Base-by-base conservation (phyloP, 805 yeast genomes). In the Vanderwaltozyma tropicalis region DNA sequence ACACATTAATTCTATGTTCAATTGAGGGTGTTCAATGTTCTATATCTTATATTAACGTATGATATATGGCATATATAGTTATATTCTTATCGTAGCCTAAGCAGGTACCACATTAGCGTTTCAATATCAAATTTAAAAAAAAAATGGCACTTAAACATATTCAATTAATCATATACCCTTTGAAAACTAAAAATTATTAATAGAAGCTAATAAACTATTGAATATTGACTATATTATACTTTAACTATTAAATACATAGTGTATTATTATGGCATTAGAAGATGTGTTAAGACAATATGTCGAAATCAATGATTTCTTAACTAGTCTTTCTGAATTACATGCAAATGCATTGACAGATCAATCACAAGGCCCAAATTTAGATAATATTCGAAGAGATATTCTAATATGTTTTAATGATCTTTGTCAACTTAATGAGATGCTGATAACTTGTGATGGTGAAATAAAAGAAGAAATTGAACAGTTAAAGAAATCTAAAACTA, bases 321-420 rank as follows among this genome's bases (percentile, higher is more conserved):
- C 42, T 7, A 42, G 40, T n/a, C 39, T 57, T 17, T 43, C 40
- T 2, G 41, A 20, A 5, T 39, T 46, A 3, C 62, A 58, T 38
- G 40, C 40, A 28, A 43, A 39, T 8, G 48, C 52, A 1, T 34
- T 58, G 18, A 14, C 5, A 18, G 31, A 19, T 28, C 26, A 12
- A 16, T 15, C 14, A 5, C 10, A 14, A 42, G 6, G 9, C 12
- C 20, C 19, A 5, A 21, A 46, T 20, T 31, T 57, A 32, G 47
- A 47, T 27, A 42, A 32, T 12, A 39, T 55, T 10, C 40, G 63
- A 24, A 47, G 37, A 5, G 59, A 57, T 38, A 51, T 58, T 24
- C 34, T 42, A 26, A 47, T 52, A 3, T 55, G 60, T 31, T 44
- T 55, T 18, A 50, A 52, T 31, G 62, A 58, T 39, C 25, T 55